phyloP scores from a whole-genome alignment of 2,329 filamentous ascomycete species.

The Cladosporium sp. region DNA sequence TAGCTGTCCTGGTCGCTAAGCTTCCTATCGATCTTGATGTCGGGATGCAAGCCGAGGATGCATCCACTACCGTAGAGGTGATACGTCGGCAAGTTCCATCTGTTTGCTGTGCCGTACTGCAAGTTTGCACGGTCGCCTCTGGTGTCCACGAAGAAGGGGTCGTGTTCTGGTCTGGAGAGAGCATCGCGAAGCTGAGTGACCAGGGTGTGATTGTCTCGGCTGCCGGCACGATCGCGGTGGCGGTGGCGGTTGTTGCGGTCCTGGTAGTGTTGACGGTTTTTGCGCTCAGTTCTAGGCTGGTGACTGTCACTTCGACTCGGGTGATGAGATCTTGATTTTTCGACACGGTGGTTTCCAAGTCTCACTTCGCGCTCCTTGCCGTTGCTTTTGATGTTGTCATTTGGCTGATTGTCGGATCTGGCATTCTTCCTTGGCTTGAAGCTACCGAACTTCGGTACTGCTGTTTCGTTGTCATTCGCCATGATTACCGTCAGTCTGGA shows the following conservation, averaged over 20 bases:
- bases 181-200: not conserved
- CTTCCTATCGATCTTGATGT: constrained; percentile 67
- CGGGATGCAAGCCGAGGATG: constrained; percentile 65
- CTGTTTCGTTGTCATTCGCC: not conserved
- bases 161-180: not conserved
- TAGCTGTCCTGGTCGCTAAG: constrained; percentile 51
- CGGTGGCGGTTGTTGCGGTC: not conserved
- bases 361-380: constrained; percentile 6
- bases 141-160: constrained; percentile 64
- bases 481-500: not conserved
- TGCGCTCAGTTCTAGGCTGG: not conserved
- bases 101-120: constrained; percentile 72
- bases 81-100: constrained; percentile 71
- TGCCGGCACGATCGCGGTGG: not conserved
- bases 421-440: constrained; percentile 59
- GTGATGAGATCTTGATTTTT: not conserved
- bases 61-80: constrained; percentile 66
- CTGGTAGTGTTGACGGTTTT: not conserved
- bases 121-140: constrained; percentile 76
- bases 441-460: constrained; percentile 71
- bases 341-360: constrained; percentile 3
- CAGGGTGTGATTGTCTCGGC: not conserved
- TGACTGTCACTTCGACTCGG: not conserved
- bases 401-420: constrained; percentile 13
- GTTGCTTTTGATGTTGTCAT: constrained; percentile 7